phyloP scores from a whole-genome alignment of 192 early-diverging fungal species.

The Linnemannia schmuckeri region DNA sequence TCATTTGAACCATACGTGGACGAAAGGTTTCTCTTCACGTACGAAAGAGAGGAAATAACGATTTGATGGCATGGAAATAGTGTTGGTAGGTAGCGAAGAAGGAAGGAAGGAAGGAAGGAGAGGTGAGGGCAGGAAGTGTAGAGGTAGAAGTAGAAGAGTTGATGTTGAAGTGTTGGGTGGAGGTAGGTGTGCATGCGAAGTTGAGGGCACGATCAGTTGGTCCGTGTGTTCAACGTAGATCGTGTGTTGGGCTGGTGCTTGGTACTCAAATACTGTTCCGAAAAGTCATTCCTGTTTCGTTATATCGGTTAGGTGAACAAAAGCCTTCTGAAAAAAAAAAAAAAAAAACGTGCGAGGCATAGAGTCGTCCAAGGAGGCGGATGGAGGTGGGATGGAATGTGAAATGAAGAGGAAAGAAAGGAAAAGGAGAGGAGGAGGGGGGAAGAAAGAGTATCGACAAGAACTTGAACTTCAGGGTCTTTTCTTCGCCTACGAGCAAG shows the following conservation, averaged over 20 bases:
- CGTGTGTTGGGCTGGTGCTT: not conserved
- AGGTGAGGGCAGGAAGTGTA: not conserved
- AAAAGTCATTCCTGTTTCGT: not conserved
- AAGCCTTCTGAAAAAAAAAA: not conserved
- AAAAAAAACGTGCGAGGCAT: not conserved
- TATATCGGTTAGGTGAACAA: not conserved
- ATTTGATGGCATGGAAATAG: not conserved
- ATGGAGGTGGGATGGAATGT: not conserved
- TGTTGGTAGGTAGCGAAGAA: not conserved
- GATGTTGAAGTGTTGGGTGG: not conserved
- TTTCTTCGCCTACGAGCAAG: not conserved
- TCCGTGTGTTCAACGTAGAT: not conserved
- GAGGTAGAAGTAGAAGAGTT: not conserved
- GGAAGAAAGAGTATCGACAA: not conserved
- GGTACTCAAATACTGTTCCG: not conserved
- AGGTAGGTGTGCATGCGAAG: not conserved
- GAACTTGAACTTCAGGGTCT: not conserved
- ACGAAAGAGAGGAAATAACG: constrained; percentile 24
- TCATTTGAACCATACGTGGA: constrained; percentile 9
- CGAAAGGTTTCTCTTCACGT: not conserved
- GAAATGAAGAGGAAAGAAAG: not conserved
- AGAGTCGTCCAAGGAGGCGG: not conserved
- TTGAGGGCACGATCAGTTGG: not conserved
- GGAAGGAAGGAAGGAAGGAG: not conserved
- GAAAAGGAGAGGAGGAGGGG: not conserved